Conservation (phyloP, 192 early-diverging fungal genomes). For the Mortierella antarctica region DNA sequence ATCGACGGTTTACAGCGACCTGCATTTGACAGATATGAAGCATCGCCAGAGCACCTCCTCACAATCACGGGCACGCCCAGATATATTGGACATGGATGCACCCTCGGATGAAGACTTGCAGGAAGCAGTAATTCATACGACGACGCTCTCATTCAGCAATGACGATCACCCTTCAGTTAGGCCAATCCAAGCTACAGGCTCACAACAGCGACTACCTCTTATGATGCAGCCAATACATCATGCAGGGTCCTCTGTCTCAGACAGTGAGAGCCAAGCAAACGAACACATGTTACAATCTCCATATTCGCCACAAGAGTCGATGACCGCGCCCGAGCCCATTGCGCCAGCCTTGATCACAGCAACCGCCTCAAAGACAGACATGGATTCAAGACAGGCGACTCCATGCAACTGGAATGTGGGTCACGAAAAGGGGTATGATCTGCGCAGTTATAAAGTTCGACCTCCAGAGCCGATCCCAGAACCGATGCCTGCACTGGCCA, state of each 20-base stretch:
- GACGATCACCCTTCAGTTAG: not conserved
- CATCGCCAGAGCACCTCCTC: too few species aligned
- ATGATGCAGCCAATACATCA: not conserved
- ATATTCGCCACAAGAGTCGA: conserved; percentile 1
- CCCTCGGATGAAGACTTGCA: too few species aligned
- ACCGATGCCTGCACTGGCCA: conserved; percentile 5
- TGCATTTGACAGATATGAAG: not conserved
- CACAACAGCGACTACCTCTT: not conserved
- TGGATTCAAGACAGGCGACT: not conserved
- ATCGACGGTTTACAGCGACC: conserved; percentile 8
- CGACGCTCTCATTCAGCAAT: conserved; percentile 11
- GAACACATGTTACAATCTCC: not conserved
- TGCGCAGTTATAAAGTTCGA: not conserved
- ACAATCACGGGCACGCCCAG: too few species aligned
- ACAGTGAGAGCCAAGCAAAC: not conserved
- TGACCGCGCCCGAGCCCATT: conserved; percentile 16
- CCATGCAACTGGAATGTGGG: not conserved
- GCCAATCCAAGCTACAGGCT: conserved; percentile 1
- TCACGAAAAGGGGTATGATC: not conserved
- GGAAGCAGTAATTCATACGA: conserved; percentile 13
- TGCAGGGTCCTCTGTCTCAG: not conserved
- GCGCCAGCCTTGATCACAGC: not conserved
- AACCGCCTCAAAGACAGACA: not conserved
- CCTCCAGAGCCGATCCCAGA: conserved; percentile 18
- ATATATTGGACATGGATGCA: too few species aligned